Percentiles rank a stretch among this genome's conserved stretches.
Evolutionary conservation across 2,329 filamentous ascomycete species (phyloP).

Genomic region (Mollisia scopiformis): DNA sequence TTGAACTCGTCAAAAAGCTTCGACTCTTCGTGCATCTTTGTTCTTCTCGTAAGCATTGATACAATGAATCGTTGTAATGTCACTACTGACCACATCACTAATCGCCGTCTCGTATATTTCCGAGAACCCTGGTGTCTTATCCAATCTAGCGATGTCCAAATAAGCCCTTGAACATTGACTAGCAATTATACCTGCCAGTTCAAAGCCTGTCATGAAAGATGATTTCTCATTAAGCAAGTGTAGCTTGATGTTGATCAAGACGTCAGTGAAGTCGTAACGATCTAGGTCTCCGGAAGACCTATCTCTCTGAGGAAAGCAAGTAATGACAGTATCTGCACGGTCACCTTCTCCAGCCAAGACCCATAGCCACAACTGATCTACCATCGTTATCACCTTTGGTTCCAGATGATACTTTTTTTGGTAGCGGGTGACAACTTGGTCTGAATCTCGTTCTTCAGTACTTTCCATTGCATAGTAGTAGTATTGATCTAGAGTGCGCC

Average conservation of each 20-base stretch:
- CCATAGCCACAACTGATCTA: slow-evolving; percentile 48
- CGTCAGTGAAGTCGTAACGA: slow-evolving; percentile 7
- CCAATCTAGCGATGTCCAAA: slow-evolving; percentile 2
- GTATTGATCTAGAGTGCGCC: slow-evolving; percentile 39
- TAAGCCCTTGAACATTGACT: slow-evolving; percentile 3
- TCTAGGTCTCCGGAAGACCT: slow-evolving; percentile 6
- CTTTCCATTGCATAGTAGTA: slow-evolving; percentile 24
- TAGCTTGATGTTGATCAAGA: slow-evolving; percentile 8
- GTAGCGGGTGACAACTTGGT: slow-evolving; percentile 21
- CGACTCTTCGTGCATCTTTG: slow-evolving; percentile 13
- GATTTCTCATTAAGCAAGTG: slow-evolving; percentile 8
- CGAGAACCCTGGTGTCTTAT: slow-evolving; percentile 6
- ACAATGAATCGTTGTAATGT: not conserved
- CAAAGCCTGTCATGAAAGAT: slow-evolving; percentile 9
- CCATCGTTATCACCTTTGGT: slow-evolving; percentile 35
- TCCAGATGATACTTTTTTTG: not conserved
- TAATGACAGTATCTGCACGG: slow-evolving; percentile 15
- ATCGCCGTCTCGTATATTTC: slow-evolving; percentile 20
- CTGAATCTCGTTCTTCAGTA: slow-evolving; percentile 39
- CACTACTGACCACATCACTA: slow-evolving; percentile 11
- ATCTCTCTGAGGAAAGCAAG: slow-evolving; percentile 14
- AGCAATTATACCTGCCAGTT: slow-evolving; percentile 13
- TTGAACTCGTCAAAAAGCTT: slow-evolving; percentile 16
- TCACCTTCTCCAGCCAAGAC: slow-evolving; percentile 36
- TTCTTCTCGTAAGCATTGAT: not conserved